Evolutionary conservation across 2,329 filamentous ascomycete species (phyloP).

Genomic region (Botrytis squamosa): DNA sequence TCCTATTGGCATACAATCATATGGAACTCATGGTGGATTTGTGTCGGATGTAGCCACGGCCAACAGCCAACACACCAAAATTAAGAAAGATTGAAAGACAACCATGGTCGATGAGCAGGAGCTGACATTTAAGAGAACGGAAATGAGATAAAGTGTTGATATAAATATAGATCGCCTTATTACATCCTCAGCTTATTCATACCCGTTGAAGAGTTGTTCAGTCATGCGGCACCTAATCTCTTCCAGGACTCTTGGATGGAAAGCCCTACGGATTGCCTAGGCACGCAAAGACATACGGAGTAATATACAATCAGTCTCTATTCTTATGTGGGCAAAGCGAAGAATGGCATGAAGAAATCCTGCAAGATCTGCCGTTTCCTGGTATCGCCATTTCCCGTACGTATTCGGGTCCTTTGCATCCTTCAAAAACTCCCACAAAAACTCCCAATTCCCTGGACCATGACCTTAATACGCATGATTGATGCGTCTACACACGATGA

Average conservation of each 20-base stretch:
- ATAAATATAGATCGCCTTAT: neutral
- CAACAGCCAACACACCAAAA: neutral
- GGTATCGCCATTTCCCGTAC: neutral
- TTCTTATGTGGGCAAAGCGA: neutral
- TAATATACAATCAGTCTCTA: neutral
- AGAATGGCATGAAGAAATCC: constrained; percentile 1
- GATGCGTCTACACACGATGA: neutral
- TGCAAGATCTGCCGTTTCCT: neutral
- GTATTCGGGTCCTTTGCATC: constrained; percentile 5
- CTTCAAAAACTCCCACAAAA: neutral
- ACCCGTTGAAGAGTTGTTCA: neutral
- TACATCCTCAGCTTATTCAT: neutral
- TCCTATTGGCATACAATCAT: no score
- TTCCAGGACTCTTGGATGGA: neutral
- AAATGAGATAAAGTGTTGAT: neutral
- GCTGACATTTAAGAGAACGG: neutral
- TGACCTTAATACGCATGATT: neutral
- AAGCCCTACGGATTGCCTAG: neutral
- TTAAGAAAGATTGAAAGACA: neutral
- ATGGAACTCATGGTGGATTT: neutral
- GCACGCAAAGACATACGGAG: neutral
- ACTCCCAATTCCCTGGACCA: neutral
- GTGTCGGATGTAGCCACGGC: neutral
- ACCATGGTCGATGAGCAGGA: neutral
- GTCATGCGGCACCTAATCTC: neutral